A percentile compares a stretch with the other conserved stretches of the same genome.
These are phyloP conservation scores for Cyclostephanos invisitatus DNA, from an alignment of 108 stramenopile genomes.

Conservation along the genomic window DNA sequence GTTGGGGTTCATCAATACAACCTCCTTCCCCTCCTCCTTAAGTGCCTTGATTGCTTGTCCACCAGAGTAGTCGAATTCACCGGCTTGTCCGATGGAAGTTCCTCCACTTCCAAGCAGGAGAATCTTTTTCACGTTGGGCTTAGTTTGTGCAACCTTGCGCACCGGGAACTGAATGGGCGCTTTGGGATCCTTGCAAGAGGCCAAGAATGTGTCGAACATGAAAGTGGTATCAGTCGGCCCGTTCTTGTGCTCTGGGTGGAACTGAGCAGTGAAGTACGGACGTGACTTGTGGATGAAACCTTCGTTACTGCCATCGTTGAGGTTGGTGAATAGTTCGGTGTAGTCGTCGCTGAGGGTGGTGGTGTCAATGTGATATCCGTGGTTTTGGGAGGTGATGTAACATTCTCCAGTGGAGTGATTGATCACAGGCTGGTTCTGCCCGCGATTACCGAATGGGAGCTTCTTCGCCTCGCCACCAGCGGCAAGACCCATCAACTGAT, in stretches of 20 bases:
- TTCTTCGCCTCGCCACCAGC: slow-evolving; percentile 91
- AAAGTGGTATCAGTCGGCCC: slow-evolving; percentile 98
- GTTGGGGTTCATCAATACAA: slow-evolving; percentile 99
- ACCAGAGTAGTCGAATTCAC: slow-evolving; percentile 99
- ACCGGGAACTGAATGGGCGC: slow-evolving; percentile 76
- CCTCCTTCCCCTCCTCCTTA: slow-evolving; percentile 98
- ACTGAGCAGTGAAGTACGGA: slow-evolving; percentile 98
- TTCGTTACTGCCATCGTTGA: slow-evolving; percentile 98
- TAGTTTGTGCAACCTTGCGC: slow-evolving; percentile 61
- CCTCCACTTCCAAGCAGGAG: slow-evolving; percentile 97
- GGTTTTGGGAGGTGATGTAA: slow-evolving; percentile 99
- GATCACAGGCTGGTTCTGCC: slow-evolving; percentile 97
- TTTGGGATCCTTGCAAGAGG: slow-evolving; percentile 65
- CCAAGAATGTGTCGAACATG: slow-evolving; percentile 97
- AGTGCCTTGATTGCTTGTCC: slow-evolving; percentile 98
- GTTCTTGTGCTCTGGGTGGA: slow-evolving; percentile 95
- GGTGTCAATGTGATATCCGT: slow-evolving; percentile 93
- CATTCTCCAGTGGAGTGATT: slow-evolving; percentile 93
- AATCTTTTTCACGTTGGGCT: slow-evolving; percentile 89
- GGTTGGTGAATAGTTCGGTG: slow-evolving; percentile 95
- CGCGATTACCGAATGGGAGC: slow-evolving; percentile 97
- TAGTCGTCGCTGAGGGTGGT: slow-evolving; percentile 83
- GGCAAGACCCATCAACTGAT: slow-evolving; percentile 95
- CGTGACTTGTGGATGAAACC: slow-evolving; percentile 93
- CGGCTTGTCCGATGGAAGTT: slow-evolving; percentile 98